Evolutionary conservation across 176 grass and related monocot species (phyloP).

Genomic region (Oryza rufipogon): DNA sequence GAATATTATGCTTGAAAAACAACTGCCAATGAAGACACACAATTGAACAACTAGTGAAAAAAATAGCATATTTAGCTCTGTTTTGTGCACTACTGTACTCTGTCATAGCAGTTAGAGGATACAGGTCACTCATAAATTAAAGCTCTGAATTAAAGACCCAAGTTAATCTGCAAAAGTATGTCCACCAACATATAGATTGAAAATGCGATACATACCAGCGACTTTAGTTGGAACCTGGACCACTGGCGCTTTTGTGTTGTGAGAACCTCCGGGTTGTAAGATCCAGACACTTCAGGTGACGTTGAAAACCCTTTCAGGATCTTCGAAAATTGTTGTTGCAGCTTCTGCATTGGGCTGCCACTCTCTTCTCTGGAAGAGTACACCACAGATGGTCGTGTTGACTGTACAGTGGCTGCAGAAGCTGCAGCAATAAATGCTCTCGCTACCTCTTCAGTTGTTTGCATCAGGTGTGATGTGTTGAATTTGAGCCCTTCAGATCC

Average conservation of each 20-base stretch:
- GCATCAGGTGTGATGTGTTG: constrained; percentile 49
- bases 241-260: constrained; percentile 93
- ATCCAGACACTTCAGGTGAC: constrained; percentile 64
- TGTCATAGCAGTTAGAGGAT: constrained; percentile 21
- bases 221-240: constrained; percentile 89
- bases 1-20: not conserved
- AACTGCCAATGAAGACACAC: constrained; percentile 6
- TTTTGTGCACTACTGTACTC: not conserved
- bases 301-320: constrained; percentile 79
- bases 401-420: constrained; percentile 68
- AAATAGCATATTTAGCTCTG: not conserved
- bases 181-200: not conserved
- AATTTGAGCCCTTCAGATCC: constrained; percentile 59
- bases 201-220: constrained; percentile 60
- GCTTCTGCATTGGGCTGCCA: constrained; percentile 73
- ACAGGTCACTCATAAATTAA: not conserved
- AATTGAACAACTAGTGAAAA: constrained; percentile 21
- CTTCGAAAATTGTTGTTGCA: constrained; percentile 78
- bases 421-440: constrained; percentile 63
- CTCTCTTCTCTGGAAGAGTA: constrained; percentile 71
- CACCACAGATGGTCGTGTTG: constrained; percentile 63
- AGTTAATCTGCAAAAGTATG: constrained; percentile 26
- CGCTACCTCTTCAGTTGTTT: constrained; percentile 77
- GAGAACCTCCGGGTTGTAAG: constrained; percentile 94
- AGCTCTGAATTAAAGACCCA: constrained; percentile 26